Evolutionary conservation across 352 stramenopile species (phyloP).

Genomic region (Phytophthora fragariae): DNA sequence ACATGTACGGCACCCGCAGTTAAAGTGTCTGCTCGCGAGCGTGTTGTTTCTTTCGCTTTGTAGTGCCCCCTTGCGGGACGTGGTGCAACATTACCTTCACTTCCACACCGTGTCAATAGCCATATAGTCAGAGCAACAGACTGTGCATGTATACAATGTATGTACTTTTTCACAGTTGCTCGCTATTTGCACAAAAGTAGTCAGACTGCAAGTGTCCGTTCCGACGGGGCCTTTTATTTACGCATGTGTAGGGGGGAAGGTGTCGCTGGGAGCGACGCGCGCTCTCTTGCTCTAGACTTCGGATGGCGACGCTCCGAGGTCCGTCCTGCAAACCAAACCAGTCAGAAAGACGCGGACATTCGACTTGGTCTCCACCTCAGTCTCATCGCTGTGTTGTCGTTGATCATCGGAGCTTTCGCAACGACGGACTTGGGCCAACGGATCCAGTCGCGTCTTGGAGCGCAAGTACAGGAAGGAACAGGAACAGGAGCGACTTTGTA

Average conservation of each 20-base stretch:
- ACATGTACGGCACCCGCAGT: not conserved
- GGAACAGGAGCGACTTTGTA: conserved; percentile 9
- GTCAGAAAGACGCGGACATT: conserved; percentile 32
- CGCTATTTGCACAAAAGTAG: conserved; percentile 15
- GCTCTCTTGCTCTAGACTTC: conserved; percentile 8
- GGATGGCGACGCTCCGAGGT: conserved; percentile 25
- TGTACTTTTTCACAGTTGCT: not conserved
- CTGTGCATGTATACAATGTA: not conserved
- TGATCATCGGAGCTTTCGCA: conserved; percentile 12
- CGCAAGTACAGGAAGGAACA: not conserved
- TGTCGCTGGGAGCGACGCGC: conserved; percentile 3
- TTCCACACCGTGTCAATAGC: conserved; percentile 9
- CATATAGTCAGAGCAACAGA: conserved; percentile 21
- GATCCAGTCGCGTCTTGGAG: not conserved
- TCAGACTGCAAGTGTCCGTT: conserved; percentile 23
- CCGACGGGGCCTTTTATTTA: conserved; percentile 20
- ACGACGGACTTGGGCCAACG: not conserved
- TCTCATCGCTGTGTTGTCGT: not conserved
- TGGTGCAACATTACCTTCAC: conserved; percentile 11
- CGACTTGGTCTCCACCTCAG: conserved; percentile 4
- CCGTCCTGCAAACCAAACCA: conserved; percentile 15
- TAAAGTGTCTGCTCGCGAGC: not conserved
- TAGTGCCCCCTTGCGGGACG: not conserved
- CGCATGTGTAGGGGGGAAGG: conserved; percentile 18
- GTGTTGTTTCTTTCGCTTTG: not conserved